Base-by-base conservation (phyloP, 495 filamentous ascomycete species). In the Amphirosellinia nigrospora region DNA sequence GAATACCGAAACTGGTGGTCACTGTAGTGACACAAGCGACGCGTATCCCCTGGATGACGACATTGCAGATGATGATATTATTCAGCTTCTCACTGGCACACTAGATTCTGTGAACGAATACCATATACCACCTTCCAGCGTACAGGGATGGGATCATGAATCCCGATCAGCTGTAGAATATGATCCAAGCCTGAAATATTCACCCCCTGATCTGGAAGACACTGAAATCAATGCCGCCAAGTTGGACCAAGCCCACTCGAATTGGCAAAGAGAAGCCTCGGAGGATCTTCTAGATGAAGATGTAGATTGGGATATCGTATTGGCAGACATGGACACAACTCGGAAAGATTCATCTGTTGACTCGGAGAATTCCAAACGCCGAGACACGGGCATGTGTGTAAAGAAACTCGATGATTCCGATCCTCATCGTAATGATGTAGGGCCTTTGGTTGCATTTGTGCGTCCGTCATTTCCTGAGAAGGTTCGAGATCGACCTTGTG, bases 401-500 rank as follows among this genome's bases (percentile, higher is more conserved):
- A 43, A 41, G 23, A 39, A 52, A 23, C 0, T 39, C 45, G 16
- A 11, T 16, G 4, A 70, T 41, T 34, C 21, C 0, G 13, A 19
- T 11, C 48, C 46, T 52, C 4, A n/a, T 7, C 13, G 11, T 13
- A 61, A 63, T 41, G 34, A 65, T 28, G 66, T 64, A 45, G 58
- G 64, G 38, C 71, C 69, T 10, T 59, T 80, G 15, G 59, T 67
- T 69, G 82, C 75, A 65, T 86, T 90, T 64, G 78, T 81, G 11
- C 76, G 88, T 38, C 78, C 81, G 1, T 70, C 81, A 0, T 89
- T 89, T 71, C 88, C 87, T 23, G 46, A 53, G 11, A 79, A 77
- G 13, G 72, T 87, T 28, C 78, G 77, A 2, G 86, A 88, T 71
- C 84, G 87, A 23, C 85, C 83, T 32, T 82, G 81, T 0, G 79